Conservation (phyloP, 202 grass and related monocot genomes). For the Hordeum pubiflorum region DNA sequence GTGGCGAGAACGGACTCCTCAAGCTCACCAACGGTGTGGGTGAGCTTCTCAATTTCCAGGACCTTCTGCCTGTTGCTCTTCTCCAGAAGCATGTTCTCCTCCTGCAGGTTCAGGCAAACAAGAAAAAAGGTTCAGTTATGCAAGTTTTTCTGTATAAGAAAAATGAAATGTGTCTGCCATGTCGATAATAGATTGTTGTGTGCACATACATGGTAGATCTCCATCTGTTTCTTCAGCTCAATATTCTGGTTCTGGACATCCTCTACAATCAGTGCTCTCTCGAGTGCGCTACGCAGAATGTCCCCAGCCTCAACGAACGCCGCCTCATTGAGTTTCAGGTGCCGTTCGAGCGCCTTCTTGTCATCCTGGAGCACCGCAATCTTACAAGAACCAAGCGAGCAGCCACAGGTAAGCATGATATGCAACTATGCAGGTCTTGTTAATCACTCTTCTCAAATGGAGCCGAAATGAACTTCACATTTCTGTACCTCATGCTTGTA, state of each 20-base stretch:
- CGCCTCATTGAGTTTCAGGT: constrained; percentile 69
- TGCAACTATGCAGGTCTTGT: neutral
- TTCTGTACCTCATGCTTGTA: constrained; percentile 66
- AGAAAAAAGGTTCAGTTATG: neutral
- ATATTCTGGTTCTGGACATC: constrained; percentile 83
- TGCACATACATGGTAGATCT: constrained; percentile 69
- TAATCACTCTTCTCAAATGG: neutral
- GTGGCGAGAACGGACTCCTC: constrained; percentile 67
- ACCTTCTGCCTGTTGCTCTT: constrained; percentile 71
- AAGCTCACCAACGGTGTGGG: constrained; percentile 61
- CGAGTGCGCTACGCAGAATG: constrained; percentile 62
- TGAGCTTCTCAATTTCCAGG: constrained; percentile 78
- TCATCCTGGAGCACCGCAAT: constrained; percentile 80
- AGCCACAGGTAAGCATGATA: constrained; percentile 3
- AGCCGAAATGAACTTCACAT: neutral
- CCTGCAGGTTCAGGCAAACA: constrained; percentile 37
- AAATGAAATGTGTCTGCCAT: neutral
- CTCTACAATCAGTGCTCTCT: constrained; percentile 83
- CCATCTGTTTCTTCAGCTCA: constrained; percentile 70
- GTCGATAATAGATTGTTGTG: neutral
- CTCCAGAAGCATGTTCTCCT: constrained; percentile 82
- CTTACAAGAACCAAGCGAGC: constrained; percentile 16
- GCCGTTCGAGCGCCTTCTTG: constrained; percentile 70
- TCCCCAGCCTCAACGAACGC: constrained; percentile 72
- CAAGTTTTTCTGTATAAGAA: neutral